These are phyloP conservation scores for Trametes cingulata DNA, from an alignment of 768 basidiomycete species.

Conservation along the genomic window DNA sequence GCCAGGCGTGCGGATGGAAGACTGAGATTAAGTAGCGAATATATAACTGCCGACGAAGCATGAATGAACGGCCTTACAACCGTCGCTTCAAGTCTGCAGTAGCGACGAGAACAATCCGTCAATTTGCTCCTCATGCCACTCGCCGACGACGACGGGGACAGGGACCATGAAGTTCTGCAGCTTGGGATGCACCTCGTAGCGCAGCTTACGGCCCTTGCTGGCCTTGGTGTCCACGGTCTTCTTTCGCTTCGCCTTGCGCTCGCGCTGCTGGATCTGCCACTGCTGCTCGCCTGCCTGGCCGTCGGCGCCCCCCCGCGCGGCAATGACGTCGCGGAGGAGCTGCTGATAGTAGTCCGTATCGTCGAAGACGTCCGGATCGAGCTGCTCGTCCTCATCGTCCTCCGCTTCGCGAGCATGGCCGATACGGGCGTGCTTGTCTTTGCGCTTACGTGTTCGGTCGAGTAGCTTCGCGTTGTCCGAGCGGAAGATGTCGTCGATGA, in stretches of 20 bases:
- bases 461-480: constrained; percentile 58
- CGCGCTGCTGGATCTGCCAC: constrained; percentile 66
- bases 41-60: no score
- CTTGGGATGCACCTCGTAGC: constrained; percentile 96
- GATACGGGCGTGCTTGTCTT: constrained; percentile 50
- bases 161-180: constrained; percentile 97
- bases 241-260: constrained; percentile 76
- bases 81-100: constrained; percentile 42
- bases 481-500: constrained; percentile 72
- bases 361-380: constrained; percentile 63
- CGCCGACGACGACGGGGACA: constrained; percentile 54
- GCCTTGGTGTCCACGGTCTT: constrained; percentile 87
- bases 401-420: constrained; percentile 39
- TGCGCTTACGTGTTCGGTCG: constrained; percentile 58
- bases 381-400: constrained; percentile 36
- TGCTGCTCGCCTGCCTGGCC: constrained; percentile 48
- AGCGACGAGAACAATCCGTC: constrained; percentile 92
- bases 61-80: background rate
- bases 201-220: constrained; percentile 91
- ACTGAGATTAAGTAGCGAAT: no score
- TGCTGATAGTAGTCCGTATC: constrained; percentile 95
- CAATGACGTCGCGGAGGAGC: constrained; percentile 88
- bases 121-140: constrained; percentile 95
- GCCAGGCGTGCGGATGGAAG: no score
- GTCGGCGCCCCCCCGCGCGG: constrained; percentile 47